These are phyloP conservation scores for Talaromyces wortmannii DNA, from an alignment of 495 filamentous ascomycete species.

Conservation along the genomic window DNA sequence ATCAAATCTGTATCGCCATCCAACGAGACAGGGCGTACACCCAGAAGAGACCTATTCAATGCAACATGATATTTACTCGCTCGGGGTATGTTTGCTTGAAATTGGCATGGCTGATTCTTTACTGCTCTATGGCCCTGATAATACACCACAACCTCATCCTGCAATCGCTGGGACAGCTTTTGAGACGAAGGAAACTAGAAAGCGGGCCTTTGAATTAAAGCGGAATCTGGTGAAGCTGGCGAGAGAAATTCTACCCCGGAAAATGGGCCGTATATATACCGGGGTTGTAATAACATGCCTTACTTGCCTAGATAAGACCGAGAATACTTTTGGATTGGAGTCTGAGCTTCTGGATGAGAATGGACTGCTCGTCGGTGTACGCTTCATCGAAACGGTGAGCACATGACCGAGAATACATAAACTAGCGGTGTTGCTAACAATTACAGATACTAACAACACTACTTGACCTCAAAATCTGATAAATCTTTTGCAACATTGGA, in stretches of 20 bases:
- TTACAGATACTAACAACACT: neutral
- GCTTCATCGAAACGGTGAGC: conserved; percentile 36
- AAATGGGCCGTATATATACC: conserved; percentile 45
- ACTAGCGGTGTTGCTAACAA: neutral
- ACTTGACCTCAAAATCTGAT: neutral
- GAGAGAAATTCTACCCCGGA: conserved; percentile 20
- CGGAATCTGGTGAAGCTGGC: conserved; percentile 31
- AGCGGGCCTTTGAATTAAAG: conserved; percentile 20
- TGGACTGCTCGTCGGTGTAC: conserved; percentile 41
- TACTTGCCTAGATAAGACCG: conserved; percentile 47
- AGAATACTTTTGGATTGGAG: conserved; percentile 23
- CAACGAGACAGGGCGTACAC: conserved; percentile 22
- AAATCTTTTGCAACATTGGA: neutral
- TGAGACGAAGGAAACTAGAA: conserved; percentile 3
- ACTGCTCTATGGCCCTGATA: conserved; percentile 10
- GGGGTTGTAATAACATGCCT: conserved; percentile 46
- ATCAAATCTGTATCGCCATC: conserved; percentile 34
- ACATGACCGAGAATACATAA: neutral
- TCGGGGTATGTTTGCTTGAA: conserved; percentile 39
- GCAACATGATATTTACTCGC: conserved; percentile 44
- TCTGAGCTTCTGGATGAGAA: conserved; percentile 42
- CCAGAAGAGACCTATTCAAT: conserved; percentile 28
- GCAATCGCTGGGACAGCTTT: neutral
- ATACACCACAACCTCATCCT: neutral
- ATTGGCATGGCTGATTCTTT: conserved; percentile 34